Evolutionary conservation across 805 yeast species (phyloP).

Genomic region (Lipomyces oligophaga): DNA sequence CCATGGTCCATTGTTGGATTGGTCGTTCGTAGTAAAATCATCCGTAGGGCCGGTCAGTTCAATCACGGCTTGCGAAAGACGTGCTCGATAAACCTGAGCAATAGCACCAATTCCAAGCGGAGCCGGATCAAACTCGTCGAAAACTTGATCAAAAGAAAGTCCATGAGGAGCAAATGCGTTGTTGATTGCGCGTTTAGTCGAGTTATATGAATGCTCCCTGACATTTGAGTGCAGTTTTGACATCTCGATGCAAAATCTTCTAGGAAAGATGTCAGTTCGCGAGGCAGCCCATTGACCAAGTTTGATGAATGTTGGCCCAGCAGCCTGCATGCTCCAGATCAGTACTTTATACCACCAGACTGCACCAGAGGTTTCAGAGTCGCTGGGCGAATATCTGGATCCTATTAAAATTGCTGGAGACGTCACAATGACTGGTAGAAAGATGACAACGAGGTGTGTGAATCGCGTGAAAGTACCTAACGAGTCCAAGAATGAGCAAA

Average conservation of each 20-base stretch:
- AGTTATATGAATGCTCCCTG: conserved; percentile 59
- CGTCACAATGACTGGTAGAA: conserved; percentile 62
- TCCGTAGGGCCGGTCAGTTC: conserved; percentile 18
- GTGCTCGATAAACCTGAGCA: conserved; percentile 88
- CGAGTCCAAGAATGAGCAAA: conserved; percentile 1
- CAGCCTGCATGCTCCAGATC: conserved; percentile 65
- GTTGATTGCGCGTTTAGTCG: conserved; percentile 57
- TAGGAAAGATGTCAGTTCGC: conserved; percentile 86
- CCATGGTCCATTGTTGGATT: conserved; percentile 36
- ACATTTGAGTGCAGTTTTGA: conserved; percentile 79
- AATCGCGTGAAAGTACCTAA: conserved; percentile 71
- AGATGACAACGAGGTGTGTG: conserved; percentile 58
- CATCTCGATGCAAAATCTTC: conserved; percentile 70
- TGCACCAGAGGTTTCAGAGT: conserved; percentile 55
- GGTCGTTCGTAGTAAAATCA: no score
- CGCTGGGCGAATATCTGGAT: conserved; percentile 34
- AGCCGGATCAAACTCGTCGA: conserved; percentile 65
- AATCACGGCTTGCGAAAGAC: conserved; percentile 42
- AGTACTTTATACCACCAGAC: conserved; percentile 66
- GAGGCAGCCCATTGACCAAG: conserved; percentile 99
- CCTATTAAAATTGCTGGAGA: conserved; percentile 62
- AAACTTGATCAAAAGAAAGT: conserved; percentile 62
- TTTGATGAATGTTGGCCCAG: conserved; percentile 78
- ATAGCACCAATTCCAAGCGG: conserved; percentile 98
- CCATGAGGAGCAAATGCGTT: conserved; percentile 52